Percentiles rank a stretch among this genome's conserved stretches.
These are phyloP conservation scores for Cytidiella melzeri DNA, from an alignment of 768 basidiomycete species.

Conservation along the genomic window DNA sequence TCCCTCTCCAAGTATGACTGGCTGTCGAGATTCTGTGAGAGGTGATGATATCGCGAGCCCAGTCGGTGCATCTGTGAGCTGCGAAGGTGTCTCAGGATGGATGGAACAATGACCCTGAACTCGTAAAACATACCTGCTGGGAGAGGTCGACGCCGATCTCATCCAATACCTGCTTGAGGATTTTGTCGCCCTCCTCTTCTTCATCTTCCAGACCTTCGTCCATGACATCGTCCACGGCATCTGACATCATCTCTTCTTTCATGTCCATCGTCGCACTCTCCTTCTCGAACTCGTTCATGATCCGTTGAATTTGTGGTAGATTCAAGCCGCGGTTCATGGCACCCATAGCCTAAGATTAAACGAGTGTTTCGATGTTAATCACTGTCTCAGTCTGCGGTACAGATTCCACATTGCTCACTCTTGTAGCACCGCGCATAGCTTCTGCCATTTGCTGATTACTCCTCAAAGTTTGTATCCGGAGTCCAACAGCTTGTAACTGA, in stretches of 20 bases:
- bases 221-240: constrained; percentile 96
- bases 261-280: constrained; percentile 99
- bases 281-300: constrained; percentile 97
- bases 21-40: constrained; percentile 58
- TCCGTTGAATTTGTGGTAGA: constrained; percentile 88
- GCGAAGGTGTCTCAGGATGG: not conserved
- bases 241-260: constrained; percentile 99
- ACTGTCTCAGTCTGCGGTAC: too few species aligned
- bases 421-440: constrained; percentile 96
- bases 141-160: constrained; percentile 92
- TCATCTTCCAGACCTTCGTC: constrained; percentile 87
- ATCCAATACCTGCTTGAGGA: constrained; percentile 91
- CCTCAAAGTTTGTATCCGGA: constrained; percentile 92
- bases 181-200: constrained; percentile 93
- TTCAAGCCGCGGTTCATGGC: constrained; percentile 97
- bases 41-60: constrained; percentile 58
- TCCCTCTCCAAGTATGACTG: constrained; percentile 81
- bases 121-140: constrained; percentile 56
- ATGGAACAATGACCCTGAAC: not conserved
- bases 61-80: constrained; percentile 84
- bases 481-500: constrained; percentile 90
- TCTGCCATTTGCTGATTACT: constrained; percentile 99
- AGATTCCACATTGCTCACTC: constrained; percentile 51
- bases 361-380: not conserved
- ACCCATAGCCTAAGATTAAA: constrained; percentile 76